Conservation (phyloP, 169 alveolate genomes). For the Plasmodium knowlesi region DNA sequence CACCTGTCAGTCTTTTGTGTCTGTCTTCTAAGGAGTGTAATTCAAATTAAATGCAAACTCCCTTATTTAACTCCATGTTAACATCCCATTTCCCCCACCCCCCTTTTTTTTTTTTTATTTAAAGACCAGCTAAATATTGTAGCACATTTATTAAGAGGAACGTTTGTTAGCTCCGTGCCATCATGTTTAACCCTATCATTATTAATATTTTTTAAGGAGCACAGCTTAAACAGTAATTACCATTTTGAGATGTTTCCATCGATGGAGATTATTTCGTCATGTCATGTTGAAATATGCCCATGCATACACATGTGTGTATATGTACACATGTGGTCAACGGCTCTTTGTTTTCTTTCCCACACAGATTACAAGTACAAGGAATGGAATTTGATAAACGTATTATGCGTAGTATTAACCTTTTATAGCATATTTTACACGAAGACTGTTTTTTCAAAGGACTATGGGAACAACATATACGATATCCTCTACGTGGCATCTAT, state of each 20-base stretch:
- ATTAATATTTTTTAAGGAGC: constrained; percentile 65
- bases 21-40: neutral
- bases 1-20: neutral
- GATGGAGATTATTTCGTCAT: constrained; percentile 4
- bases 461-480: constrained; percentile 70
- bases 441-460: constrained; percentile 67
- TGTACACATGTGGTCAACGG: constrained; percentile 2
- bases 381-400: constrained; percentile 59
- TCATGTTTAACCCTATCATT: constrained; percentile 68
- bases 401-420: constrained; percentile 63
- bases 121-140: constrained; percentile 70
- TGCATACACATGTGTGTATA: neutral
- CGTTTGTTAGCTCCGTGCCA: constrained; percentile 74
- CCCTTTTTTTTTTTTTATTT: constrained; percentile 11
- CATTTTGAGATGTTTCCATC: neutral
- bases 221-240: constrained; percentile 49
- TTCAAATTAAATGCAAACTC: constrained; percentile 1
- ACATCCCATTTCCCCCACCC: neutral
- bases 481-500: constrained; percentile 58
- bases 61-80: constrained; percentile 11
- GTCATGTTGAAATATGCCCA: neutral
- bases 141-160: constrained; percentile 71
- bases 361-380: constrained; percentile 63
- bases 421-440: constrained; percentile 68
- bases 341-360: neutral